Evolutionary conservation across 1,284 basidiomycete species (phyloP), one percentile per base, ranked within the genome.

Genomic region (Rhodotorula sp.): DNA sequence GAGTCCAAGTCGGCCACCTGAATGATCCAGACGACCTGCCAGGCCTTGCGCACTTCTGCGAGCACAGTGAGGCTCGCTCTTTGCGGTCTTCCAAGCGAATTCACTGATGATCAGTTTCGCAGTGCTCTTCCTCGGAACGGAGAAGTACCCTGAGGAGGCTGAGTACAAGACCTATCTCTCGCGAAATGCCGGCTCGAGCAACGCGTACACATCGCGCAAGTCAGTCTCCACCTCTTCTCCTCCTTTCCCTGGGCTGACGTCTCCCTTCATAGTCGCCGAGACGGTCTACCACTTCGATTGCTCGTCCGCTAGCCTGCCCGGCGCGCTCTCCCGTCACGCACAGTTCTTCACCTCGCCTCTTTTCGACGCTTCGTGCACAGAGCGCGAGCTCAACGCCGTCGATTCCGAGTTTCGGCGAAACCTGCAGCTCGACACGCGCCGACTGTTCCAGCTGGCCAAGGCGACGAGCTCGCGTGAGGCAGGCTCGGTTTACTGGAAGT

Each of bases 321-420:
- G 89, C 50, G 93, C 94, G 1, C 85, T 99, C 16, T 86, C 91
- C 73, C 89, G 94, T 44, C 98, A 99, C 79, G 85, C 94, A 0
- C 88, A 87, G 1, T 98, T 99, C 84, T 99, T 99, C 82, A 88
- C 90, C 74, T 90, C 87, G 48, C 96, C 96, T 0, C 86, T 98
- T 58, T 99, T 99, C 79, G 66, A 69, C 7, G 86, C 90, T 0
- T 92, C 91, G 22, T 95, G 95, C 79, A 95, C 95, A 0, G 87
- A 90, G 63, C 87, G 96, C 57, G 96, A 99, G 81, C 86, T 98
- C 75, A 94, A 94, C 74, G 96, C 96, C 1, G 95, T 99, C 54
- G 90, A 99, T 80, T 96, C 93, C 2, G 96, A 99, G 80, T 90
- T 98, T 84, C 93, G 94, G 83, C 96, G 97, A 84, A 99, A 99